Base-by-base conservation (phyloP, 2,329 filamentous ascomycete genomes). In the Fusarium longipes region DNA sequence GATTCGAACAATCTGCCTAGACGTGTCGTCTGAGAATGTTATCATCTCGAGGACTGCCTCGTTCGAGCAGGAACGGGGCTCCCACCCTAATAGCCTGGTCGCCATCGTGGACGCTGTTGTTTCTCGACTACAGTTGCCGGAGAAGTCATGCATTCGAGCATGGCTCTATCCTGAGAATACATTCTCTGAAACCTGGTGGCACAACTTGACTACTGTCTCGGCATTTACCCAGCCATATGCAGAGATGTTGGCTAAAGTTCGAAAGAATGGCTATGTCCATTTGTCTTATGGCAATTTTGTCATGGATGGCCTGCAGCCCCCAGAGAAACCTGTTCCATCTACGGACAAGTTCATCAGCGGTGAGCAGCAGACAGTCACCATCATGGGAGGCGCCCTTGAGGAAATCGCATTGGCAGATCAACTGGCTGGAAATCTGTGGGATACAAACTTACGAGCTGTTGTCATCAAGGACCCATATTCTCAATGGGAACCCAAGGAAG, bases 41-140 rank as follows among this genome's bases (percentile, higher is more conserved):
- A 39, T 17, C 12, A 5, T 22, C 36, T 22, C 4, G 18, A 39
- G 20, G 36, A 8, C 14, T 5, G 11, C 20, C 4, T 8, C 9
- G 8, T 39, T 39, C 35, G n/a, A 38, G 8, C 11, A 38, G 9
- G 12, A 15, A 27, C 25, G 25, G 6, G 7, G 11, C 18, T 20
- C 5, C 0, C 8, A 3, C 20, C 12, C 18, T 1, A 12, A 39
- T 20, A 12, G 18, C 4, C 4, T 39, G 18, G 5, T 11, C n/a
- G 7, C 9, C 36, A 17, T 39, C 4, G 5, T 12, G 20, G 18
- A 39, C 15, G 36, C 14, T 39, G 18, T 20, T 5, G 8, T 14
- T 17, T 39, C 5, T 4, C 2, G 4, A 15, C 4, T 17, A 12
- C 5, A 5, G 6, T n/a, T n/a, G n/a, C n/a, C n/a, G n/a, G n/a